phyloP scores from a whole-genome alignment of 2,329 filamentous ascomycete species.

The Fusarium agapanthi region DNA sequence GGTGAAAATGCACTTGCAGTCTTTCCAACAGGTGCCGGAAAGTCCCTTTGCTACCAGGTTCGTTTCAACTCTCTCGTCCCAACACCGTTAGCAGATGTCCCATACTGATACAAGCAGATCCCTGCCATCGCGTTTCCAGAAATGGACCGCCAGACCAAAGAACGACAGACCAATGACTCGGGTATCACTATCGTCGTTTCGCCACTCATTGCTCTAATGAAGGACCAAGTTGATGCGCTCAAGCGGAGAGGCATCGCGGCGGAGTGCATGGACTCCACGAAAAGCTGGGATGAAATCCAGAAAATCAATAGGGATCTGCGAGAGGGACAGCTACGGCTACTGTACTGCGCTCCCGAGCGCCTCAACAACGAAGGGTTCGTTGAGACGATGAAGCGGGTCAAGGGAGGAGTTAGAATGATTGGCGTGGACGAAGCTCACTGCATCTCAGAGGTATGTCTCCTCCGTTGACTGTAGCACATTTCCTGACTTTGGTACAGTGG shows the following conservation, averaged over 20 bases:
- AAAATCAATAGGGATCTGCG: constrained; percentile 49
- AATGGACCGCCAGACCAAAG: constrained; percentile 47
- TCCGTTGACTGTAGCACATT: fast-evolving
- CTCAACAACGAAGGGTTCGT: constrained; percentile 70
- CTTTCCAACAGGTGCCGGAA: constrained; percentile 60
- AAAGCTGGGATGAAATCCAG: constrained; percentile 57
- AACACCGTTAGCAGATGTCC: neutral
- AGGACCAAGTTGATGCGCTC: constrained; percentile 67
- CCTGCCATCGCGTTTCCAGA: constrained; percentile 57
- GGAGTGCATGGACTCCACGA: constrained; percentile 65
- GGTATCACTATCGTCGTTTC: constrained; percentile 67
- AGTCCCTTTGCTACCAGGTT: constrained; percentile 60
- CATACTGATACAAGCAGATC: constrained; percentile 46
- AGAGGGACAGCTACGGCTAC: constrained; percentile 58
- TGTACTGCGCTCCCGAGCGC: constrained; percentile 68
- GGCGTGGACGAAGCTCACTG: constrained; percentile 68
- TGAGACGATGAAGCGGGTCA: constrained; percentile 61
- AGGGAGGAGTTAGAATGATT: constrained; percentile 64
- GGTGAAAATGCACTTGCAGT: constrained; percentile 55
- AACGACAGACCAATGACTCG: constrained; percentile 43
- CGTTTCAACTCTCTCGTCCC: neutral
- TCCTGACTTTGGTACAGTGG: constrained; percentile 47
- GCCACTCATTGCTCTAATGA: constrained; percentile 66
- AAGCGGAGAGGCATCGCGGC: constrained; percentile 59
- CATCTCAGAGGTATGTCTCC: constrained; percentile 52